Percentiles rank a stretch among this genome's conserved stretches.
phyloP scores from a whole-genome alignment of 257 asterid species.

The Buddleja alternifolia region DNA sequence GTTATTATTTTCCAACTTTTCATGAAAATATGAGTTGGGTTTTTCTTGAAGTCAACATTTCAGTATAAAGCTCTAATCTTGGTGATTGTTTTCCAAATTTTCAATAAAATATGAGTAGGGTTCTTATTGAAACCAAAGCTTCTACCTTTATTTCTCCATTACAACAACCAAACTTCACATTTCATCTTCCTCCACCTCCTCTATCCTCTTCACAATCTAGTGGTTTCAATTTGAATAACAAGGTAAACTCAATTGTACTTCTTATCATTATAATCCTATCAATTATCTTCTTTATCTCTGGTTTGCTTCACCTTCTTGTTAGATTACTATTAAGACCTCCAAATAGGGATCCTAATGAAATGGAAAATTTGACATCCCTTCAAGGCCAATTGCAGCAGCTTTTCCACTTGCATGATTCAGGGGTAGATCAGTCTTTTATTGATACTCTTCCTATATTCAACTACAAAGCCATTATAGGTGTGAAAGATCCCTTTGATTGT shows the following conservation, averaged over 20 bases:
- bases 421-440: slow-evolving; percentile 25
- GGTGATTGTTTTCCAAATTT: slow-evolving; percentile 12
- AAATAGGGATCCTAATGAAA: not conserved
- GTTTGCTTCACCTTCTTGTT: slow-evolving; percentile 29
- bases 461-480: slow-evolving; percentile 20
- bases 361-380: slow-evolving; percentile 1
- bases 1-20: too few species aligned
- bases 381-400: slow-evolving; percentile 33
- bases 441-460: slow-evolving; percentile 20
- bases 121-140: slow-evolving; percentile 43
- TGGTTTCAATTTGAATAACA: not conserved
- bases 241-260: slow-evolving; percentile 20
- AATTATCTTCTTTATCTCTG: slow-evolving; percentile 23
- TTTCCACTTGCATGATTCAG: slow-evolving; percentile 24
- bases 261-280: slow-evolving; percentile 24
- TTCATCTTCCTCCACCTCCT: slow-evolving; percentile 45
- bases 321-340: slow-evolving; percentile 23
- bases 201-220: not conserved
- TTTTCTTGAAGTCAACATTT: too few species aligned
- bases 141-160: slow-evolving; percentile 50
- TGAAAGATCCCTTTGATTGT: slow-evolving; percentile 29
- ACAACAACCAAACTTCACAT: slow-evolving; percentile 49
- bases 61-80: slow-evolving; percentile 30
- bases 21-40: too few species aligned
- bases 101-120: slow-evolving; percentile 36